Conservation (phyloP, 1,284 basidiomycete genomes). For the Abortiporus biennis region DNA sequence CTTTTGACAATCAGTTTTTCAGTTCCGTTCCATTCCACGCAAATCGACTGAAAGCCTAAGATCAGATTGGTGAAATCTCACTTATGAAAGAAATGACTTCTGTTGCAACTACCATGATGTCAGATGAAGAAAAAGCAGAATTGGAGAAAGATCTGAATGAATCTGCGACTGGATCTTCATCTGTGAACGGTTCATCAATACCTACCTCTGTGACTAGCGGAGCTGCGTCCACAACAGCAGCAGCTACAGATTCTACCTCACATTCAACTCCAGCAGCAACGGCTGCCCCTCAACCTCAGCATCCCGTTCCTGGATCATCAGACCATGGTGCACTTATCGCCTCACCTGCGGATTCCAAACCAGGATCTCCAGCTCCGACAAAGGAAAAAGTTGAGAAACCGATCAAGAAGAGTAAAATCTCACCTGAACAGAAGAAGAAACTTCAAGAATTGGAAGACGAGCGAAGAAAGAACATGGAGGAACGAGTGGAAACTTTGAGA, state of each 20-base stretch:
- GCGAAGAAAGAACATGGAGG: constrained; percentile 74
- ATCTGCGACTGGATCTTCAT: constrained; percentile 9
- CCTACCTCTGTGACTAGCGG: constrained; percentile 7
- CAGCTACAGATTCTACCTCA: constrained; percentile 17
- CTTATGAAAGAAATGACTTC: constrained; percentile 88
- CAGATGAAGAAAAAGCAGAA: constrained; percentile 89
- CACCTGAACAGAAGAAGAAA: constrained; percentile 82
- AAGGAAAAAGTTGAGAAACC: constrained; percentile 29
- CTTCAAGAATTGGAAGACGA: constrained; percentile 77
- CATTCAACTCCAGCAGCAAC: neutral
- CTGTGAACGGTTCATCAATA: constrained; percentile 10
- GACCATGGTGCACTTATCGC: constrained; percentile 10
- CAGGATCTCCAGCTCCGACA: constrained; percentile 10
- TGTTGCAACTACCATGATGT: constrained; percentile 75
- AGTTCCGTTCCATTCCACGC: neutral
- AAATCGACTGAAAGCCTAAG: neutral
- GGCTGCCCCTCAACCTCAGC: constrained; percentile 6
- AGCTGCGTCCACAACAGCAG: constrained; percentile 8
- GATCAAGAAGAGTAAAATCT: constrained; percentile 63
- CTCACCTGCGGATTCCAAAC: constrained; percentile 9
- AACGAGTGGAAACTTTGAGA: constrained; percentile 66
- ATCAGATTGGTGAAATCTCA: constrained; percentile 87
- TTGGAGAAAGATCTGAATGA: constrained; percentile 67
- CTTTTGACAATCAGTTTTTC: neutral
- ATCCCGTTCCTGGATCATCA: constrained; percentile 8